These are phyloP conservation scores for Westerdykella ornata DNA, from an alignment of 2,329 filamentous ascomycete species.

Conservation along the genomic window DNA sequence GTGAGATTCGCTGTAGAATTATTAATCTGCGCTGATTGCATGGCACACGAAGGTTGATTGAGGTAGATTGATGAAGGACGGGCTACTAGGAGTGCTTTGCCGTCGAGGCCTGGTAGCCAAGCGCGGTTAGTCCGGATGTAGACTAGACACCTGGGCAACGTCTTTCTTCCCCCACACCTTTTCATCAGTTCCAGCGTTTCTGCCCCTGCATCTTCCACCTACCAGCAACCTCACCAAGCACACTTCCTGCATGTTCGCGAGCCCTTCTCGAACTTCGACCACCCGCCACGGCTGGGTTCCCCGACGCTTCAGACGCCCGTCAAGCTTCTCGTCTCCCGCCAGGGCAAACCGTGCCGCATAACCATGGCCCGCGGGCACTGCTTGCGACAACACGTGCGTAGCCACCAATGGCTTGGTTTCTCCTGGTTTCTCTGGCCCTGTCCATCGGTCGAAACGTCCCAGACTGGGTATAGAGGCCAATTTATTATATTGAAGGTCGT, in stretches of 20 bases:
- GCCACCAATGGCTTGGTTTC: slow-evolving; percentile 15
- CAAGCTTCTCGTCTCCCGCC: slow-evolving; percentile 7
- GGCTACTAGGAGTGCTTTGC: slow-evolving; percentile 24
- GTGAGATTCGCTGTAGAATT: slow-evolving; percentile 16
- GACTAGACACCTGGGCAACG: not conserved
- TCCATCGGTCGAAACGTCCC: slow-evolving; percentile 18
- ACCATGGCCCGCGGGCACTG: no score
- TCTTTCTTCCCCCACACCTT: not conserved
- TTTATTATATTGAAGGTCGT: slow-evolving; percentile 29
- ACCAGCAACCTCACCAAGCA: slow-evolving; percentile 5
- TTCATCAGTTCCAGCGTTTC: not conserved
- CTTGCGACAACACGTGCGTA: not conserved
- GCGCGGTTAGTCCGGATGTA: slow-evolving; percentile 9
- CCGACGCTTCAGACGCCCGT: slow-evolving; percentile 1
- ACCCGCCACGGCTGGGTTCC: not conserved
- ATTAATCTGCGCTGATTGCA: slow-evolving; percentile 29
- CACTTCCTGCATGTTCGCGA: slow-evolving; percentile 2
- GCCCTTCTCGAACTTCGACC: slow-evolving; percentile 17
- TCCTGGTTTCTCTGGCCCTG: not conserved
- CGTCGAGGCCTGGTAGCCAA: slow-evolving; percentile 13
- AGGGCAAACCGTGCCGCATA: slow-evolving; percentile 13
- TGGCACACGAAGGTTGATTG: slow-evolving; percentile 26
- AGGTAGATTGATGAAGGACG: slow-evolving; percentile 34
- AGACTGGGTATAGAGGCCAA: slow-evolving; percentile 18
- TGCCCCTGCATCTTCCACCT: slow-evolving; percentile 10